Evolutionary conservation across 345 rosid genomes (phyloP).

Genomic region (Excoecaria cochinchinensis): DNA sequence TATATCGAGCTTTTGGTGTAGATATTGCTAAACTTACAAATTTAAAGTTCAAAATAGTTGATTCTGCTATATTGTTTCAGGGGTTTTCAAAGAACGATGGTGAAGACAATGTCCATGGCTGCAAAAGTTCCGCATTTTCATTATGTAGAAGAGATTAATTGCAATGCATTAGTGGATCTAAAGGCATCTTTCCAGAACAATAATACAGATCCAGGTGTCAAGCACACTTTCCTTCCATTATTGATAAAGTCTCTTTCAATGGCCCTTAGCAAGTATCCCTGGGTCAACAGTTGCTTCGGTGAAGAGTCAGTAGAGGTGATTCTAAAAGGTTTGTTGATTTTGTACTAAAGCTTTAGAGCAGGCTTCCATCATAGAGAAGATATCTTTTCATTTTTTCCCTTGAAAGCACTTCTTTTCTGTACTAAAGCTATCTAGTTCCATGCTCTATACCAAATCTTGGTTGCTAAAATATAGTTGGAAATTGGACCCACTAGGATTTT

Average conservation of each 20-base stretch:
- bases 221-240: conserved; percentile 83
- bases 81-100: conserved; percentile 90
- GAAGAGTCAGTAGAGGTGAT: conserved; percentile 68
- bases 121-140: conserved; percentile 92
- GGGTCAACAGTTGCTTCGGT: conserved; percentile 82
- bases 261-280: conserved; percentile 77
- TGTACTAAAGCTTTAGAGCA: not conserved
- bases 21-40: not conserved
- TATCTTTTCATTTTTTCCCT: not conserved
- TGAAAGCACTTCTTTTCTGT: not conserved
- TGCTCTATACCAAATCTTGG: not conserved
- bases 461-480: not conserved
- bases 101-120: conserved; percentile 89
- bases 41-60: conserved; percentile 6
- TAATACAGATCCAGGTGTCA: conserved; percentile 61
- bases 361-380: not conserved
- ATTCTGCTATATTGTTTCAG: conserved; percentile 35
- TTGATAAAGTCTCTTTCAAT: conserved; percentile 81
- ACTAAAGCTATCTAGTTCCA: not conserved
- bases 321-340: conserved; percentile 57
- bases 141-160: conserved; percentile 87
- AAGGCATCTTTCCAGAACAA: conserved; percentile 65
- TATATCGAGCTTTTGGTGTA: not conserved
- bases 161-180: conserved; percentile 74
- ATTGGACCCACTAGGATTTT: not conserved